Base-by-base conservation (phyloP, 176 grass and related monocot genomes). In the Elaeis guineensis region DNA sequence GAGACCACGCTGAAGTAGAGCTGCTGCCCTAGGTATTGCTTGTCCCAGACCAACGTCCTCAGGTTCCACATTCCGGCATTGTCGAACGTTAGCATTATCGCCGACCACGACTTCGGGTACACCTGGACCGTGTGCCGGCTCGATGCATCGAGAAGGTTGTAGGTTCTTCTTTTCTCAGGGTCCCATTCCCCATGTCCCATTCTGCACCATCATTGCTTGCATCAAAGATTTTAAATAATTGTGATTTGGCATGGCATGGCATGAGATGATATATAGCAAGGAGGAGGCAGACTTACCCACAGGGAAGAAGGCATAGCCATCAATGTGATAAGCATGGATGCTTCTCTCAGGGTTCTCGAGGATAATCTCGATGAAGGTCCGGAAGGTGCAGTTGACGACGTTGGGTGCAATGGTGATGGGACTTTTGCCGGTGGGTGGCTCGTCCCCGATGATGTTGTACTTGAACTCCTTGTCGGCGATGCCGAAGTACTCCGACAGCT, bases 1-100 rank as follows among this genome's bases (percentile, higher is more conserved):
- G 63, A 65, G 18, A n/a, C 16, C 16, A 65, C 50, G 16, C 21
- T 65, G 49, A 65, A 5, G 61, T 63, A 63, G 61, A 63, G 61
- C 61, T 50, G 17, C 35, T 63, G 61, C 35, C 61, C 61, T 22
- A 65, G 16, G 63, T 65, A 65, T 11, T 49, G 48, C 63, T 48
- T 51, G 5, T 65, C 63, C 63, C 63, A 65, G 16, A 52, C 5
- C 63, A 51, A 48, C 49, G 63, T 51, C 49, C 63, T 19, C 16
- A 65, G 63, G 63, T 65, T 65, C 63, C 63, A 65, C 49, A 65
- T 52, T 15, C 63, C 63, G 63, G 63, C 61, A 44, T 63, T 63
- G 61, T 63, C 61, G 39, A 63, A 63, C 18, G 39, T 63, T n/a
- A 63, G n/a, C 49, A 65, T 2, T 8, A 65, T 48, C 49, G 63